A percentile compares a stretch with the other conserved stretches of the same genome.
Conservation (phyloP, 1,139 yeast species). For the Pneumocystis murina region DNA sequence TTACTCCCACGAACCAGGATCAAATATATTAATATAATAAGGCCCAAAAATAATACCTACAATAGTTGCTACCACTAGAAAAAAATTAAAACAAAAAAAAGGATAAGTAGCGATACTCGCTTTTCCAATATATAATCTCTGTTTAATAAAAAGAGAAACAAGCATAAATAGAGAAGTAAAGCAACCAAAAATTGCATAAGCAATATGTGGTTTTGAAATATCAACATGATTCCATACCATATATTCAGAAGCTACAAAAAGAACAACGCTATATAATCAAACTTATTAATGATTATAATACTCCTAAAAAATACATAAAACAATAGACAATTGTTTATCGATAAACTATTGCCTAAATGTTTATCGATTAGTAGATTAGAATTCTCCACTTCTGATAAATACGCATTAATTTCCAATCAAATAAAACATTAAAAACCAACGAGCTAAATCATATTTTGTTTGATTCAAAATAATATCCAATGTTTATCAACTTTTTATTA, state of each 20-base stretch:
- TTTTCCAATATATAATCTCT: slow-evolving; percentile 80
- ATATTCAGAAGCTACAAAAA: slow-evolving; percentile 28
- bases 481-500: too few species aligned
- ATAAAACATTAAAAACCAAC: too few species aligned
- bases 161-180: slow-evolving; percentile 77
- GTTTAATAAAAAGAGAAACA: slow-evolving; percentile 82
- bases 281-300: neutral
- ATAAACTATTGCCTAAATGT: neutral
- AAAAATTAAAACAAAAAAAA: neutral
- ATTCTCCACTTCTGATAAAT: neutral
- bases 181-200: slow-evolving; percentile 85
- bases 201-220: slow-evolving; percentile 57
- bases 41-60: slow-evolving; percentile 92
- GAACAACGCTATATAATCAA: neutral
- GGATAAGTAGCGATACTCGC: slow-evolving; percentile 30
- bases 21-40: slow-evolving; percentile 44
- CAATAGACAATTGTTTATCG: neutral
- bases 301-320: neutral
- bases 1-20: neutral
- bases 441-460: too few species aligned
- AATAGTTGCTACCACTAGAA: slow-evolving; percentile 58
- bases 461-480: too few species aligned
- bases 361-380: neutral
- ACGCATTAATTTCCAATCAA: too few species aligned
- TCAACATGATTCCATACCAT: slow-evolving; percentile 42